These are phyloP conservation scores for Alliaria petiolata DNA, from an alignment of 345 rosid species.

Conservation along the genomic window DNA sequence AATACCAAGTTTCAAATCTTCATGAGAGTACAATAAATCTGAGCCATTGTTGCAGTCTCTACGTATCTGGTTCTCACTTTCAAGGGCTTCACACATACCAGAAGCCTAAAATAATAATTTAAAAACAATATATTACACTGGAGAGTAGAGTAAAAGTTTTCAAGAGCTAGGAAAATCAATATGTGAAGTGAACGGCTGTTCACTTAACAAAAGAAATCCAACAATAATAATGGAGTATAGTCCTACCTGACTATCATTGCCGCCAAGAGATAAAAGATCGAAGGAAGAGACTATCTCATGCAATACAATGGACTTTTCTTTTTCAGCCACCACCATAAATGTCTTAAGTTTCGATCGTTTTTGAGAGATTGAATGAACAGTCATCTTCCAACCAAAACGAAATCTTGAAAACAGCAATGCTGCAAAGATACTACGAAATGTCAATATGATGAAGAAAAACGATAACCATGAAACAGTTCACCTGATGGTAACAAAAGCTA, in stretches of 20 bases:
- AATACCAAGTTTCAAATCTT: constrained; percentile 72
- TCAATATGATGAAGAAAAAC: not conserved
- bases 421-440: constrained; percentile 26
- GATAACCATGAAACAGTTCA: not conserved
- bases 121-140: not conserved
- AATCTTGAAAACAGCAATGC: constrained; percentile 79
- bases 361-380: constrained; percentile 54
- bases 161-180: not conserved
- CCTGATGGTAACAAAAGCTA: not conserved
- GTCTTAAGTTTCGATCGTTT: constrained; percentile 57
- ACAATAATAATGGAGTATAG: not conserved
- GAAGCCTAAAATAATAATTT: constrained; percentile 42
- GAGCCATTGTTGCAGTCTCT: constrained; percentile 54
- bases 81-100: constrained; percentile 72
- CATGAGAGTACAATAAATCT: constrained; percentile 63
- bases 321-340: constrained; percentile 75
- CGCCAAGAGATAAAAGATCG: constrained; percentile 39
- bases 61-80: constrained; percentile 70
- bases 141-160: not conserved
- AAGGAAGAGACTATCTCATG: constrained; percentile 49
- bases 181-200: no score
- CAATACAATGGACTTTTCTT: constrained; percentile 43
- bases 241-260: constrained; percentile 61
- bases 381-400: constrained; percentile 84
- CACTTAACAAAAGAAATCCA: no score